Evolutionary conservation across 257 asterid species (phyloP), one percentile per base, ranked within the genome.

Genomic region (Paulownia fortunei): DNA sequence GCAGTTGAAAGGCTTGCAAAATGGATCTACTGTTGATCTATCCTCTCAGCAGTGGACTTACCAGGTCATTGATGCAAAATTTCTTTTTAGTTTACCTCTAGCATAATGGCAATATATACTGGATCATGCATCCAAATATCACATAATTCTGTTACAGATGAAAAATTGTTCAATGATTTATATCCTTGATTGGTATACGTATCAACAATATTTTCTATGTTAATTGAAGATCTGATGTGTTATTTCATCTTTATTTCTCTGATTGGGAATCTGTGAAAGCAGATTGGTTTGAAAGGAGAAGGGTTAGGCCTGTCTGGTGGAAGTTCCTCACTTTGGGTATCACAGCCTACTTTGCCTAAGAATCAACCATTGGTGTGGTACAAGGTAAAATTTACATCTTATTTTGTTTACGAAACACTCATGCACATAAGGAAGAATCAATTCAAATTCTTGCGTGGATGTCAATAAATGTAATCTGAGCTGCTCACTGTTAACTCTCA

Each of bases 231-330:
- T 67, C 32, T 10, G 21, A 2, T 19, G 55, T n/a, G 30, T 19
- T 52, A 34, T 44, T 66, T 8, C 70, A 19, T 51, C 58, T 11
- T 49, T 52, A n/a, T 47, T 60, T 65, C 52, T 44, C 52, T 36
- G 26, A 3, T 46, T 59, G 34, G 80, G 58, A 15, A 47, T 80
- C 5, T 58, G 63, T 71, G 56, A 4, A n/a, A 72, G 78, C 91
- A 94, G 98, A 72, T 94, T 78, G 98, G 98, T 73, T 58, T 94
- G 83, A 86, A 85, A 87, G 98, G 98, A 63, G 98, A 94, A 79
- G 89, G 80, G 15, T 56, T 84, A 51, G 90, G 89, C 56, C 83
- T 92, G 39, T 83, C 90, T 8, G 78, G 74, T 56, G 96, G 94
- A 82, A 80, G 87, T 68, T 88, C 97, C 75, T 83, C 97, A 0